Percentiles rank a stretch among this genome's conserved stretches.
Conservation (phyloP, 2,329 filamentous ascomycete genomes). For the Tolypocladium tundrense region DNA sequence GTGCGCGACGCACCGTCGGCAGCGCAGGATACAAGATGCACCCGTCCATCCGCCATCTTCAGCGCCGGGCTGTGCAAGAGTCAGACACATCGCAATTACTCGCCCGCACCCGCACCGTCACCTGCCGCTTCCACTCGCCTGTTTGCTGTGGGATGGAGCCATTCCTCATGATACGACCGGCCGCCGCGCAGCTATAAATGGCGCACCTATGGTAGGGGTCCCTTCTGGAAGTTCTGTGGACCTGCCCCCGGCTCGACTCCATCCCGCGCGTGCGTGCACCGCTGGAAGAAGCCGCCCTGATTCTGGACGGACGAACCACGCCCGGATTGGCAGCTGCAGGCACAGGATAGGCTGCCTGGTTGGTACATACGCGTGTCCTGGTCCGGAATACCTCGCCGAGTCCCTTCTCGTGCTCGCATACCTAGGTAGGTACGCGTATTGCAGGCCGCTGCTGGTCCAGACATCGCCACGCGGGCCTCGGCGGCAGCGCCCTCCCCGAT, state of each 20-base stretch:
- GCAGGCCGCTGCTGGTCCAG: neutral
- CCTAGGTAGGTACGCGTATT: too few relatives aligned
- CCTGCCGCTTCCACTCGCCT: neutral
- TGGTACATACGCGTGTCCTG: neutral
- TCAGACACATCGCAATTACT: neutral
- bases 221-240: neutral
- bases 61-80: neutral
- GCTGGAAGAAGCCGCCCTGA: too few relatives aligned
- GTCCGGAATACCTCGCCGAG: too few relatives aligned
- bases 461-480: neutral
- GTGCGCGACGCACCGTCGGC: neutral
- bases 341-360: neutral
- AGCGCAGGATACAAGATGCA: neutral
- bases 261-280: neutral
- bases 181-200: neutral
- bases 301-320: too few relatives aligned
- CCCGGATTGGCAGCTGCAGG: neutral
- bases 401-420: too few relatives aligned
- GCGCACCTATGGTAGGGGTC: neutral
- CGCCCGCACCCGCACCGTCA: neutral
- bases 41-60: neutral
- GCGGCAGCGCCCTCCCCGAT: neutral
- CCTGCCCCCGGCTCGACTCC: neutral
- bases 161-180: neutral
- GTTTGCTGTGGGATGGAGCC: neutral